These are phyloP conservation scores for Aspergillus pseudoglaucus DNA, from an alignment of 2,329 filamentous ascomycete species.

Conservation along the genomic window DNA sequence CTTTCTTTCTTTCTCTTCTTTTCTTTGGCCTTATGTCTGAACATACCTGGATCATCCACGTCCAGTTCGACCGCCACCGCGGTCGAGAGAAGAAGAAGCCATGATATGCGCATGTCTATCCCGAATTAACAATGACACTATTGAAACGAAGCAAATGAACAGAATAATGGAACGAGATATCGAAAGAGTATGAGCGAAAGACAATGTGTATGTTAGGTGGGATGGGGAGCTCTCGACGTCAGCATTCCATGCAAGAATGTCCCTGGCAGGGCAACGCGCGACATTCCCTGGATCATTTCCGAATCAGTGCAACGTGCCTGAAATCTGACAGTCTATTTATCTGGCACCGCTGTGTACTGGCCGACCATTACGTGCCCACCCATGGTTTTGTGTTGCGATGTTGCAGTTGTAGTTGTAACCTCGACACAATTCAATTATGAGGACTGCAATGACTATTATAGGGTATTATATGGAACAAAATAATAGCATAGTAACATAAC, in stretches of 20 bases:
- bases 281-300: too few species aligned
- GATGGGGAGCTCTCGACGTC: too few species aligned
- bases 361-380: neutral
- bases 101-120: conserved; percentile 10
- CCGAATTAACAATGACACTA: neutral
- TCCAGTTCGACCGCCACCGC: conserved; percentile 12
- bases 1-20: neutral
- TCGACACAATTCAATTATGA: neutral
- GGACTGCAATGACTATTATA: neutral
- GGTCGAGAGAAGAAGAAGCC: conserved; percentile 7
- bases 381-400: neutral
- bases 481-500: neutral
- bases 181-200: too few species aligned
- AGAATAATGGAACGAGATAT: neutral
- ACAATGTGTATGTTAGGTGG: too few species aligned
- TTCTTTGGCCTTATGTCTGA: neutral
- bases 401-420: neutral
- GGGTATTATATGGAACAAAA: neutral
- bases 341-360: too few species aligned
- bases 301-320: too few species aligned
- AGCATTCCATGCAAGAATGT: too few species aligned
- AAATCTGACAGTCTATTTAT: too few species aligned
- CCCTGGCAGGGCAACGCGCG: too few species aligned
- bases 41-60: conserved; percentile 9
- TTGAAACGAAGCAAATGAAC: neutral